Conservation (phyloP, 75 land plant species). For the Selaginella tamariscina region DNA sequence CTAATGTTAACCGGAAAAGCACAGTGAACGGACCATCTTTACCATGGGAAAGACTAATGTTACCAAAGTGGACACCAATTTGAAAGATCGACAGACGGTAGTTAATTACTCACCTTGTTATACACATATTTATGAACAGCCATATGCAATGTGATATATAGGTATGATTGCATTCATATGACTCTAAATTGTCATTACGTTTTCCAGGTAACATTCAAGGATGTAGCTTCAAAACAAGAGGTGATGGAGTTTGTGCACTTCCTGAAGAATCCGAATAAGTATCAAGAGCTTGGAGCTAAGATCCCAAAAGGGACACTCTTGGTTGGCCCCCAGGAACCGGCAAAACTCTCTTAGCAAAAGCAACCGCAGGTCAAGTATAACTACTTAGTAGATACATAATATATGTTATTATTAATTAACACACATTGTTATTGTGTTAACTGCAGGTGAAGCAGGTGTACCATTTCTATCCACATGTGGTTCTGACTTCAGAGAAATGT, state of each 20-base stretch:
- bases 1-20: conserved; percentile 26
- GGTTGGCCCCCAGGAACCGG: conserved; percentile 64
- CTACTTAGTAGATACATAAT: no score
- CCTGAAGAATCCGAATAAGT: conserved; percentile 45
- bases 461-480: conserved; percentile 49
- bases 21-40: conserved; percentile 36
- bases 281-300: conserved; percentile 42
- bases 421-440: no score
- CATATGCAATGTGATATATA: no score
- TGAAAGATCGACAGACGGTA: conserved; percentile 44
- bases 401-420: no score
- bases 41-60: conserved; percentile 45
- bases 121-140: no score
- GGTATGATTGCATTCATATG: not conserved
- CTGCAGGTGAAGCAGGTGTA: conserved; percentile 53
- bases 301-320: conserved; percentile 37
- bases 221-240: conserved; percentile 70
- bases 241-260: conserved; percentile 51
- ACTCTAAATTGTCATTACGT: not conserved
- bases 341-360: conserved; percentile 54
- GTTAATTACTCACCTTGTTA: no score
- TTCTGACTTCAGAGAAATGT: conserved; percentile 64
- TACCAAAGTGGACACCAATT: conserved; percentile 41
- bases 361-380: no score
- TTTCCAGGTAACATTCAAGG: conserved; percentile 73